Evolutionary conservation across 495 filamentous ascomycete genomes (phyloP).

Genomic region (Lasiosphaeria miniovina): DNA sequence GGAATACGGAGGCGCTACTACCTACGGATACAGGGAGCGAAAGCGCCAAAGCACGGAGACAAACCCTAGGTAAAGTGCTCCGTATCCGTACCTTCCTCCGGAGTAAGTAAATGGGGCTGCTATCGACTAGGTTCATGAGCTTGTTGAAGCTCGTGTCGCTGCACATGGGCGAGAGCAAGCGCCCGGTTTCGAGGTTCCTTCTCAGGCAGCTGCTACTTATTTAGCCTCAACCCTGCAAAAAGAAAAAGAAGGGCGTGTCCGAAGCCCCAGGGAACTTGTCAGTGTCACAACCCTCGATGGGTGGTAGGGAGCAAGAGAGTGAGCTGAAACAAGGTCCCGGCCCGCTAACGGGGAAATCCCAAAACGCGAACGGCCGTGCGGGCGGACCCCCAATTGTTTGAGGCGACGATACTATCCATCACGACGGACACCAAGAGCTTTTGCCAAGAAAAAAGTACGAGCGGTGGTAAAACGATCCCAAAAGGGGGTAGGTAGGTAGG

Average conservation of each 20-base stretch:
- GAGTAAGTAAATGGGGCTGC: no score
- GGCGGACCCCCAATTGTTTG: conserved; percentile 32
- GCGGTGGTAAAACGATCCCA: conserved; percentile 9
- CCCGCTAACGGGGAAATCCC: conserved; percentile 28
- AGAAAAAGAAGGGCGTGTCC: conserved; percentile 8
- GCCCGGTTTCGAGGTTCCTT: conserved; percentile 26
- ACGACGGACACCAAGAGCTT: conserved; percentile 5
- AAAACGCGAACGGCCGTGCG: conserved; percentile 31
- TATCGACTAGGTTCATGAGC: no score
- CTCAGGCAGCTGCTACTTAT: conserved; percentile 12
- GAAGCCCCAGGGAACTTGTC: conserved; percentile 3
- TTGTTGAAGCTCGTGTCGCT: no score
- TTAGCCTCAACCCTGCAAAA: conserved; percentile 18
- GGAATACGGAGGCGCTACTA: no score
- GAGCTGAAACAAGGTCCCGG: conserved; percentile 40
- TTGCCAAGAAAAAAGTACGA: background rate
- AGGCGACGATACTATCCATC: conserved; percentile 20
- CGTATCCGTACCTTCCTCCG: no score
- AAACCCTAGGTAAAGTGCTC: no score
- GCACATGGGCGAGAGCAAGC: conserved; percentile 10
- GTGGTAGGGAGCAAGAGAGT: conserved; percentile 19
- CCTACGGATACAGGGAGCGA: no score
- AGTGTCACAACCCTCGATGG: conserved; percentile 23
- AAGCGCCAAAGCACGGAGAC: no score
- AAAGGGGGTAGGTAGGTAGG: conserved; percentile 5